Evolutionary conservation across 2,329 filamentous ascomycete genomes (phyloP), one percentile per base, ranked within the genome.

Genomic region (Ascochyta viciae-villosae): DNA sequence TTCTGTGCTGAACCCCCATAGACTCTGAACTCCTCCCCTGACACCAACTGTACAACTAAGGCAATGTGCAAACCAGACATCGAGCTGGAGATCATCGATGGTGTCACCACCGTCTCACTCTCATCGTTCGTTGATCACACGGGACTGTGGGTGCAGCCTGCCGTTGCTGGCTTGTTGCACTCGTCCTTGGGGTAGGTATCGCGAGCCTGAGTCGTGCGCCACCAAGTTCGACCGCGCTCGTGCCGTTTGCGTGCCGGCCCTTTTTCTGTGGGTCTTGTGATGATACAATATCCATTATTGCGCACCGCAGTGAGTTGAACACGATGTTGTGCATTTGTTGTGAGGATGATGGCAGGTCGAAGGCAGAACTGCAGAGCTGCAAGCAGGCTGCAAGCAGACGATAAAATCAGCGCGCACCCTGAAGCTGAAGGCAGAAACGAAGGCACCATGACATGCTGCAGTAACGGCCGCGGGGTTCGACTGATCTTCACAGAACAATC

Each of bases 161-260:
- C 41, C 41, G 35, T 41, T 40, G 19, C 12, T 44, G 19, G 23
- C 12, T 6, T 33, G 38, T 43, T n/a, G 22, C 43, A 43, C 9
- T 35, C 7, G 44, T 23, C 8, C 6, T 29, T 5, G 7, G 15
- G 41, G 52, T 31, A 55, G 35, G 52, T 55, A 13, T 55, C 35
- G 52, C 52, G 45, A 55, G 46, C 22, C n/a, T 42, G 52, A 50
- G 23, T 55, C 40, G 44, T 49, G 44, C 39, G 31, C 6, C 15
- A 44, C 16, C 31, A 29, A 16, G 37, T 39, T 39, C 44, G 44
- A 54, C 33, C 38, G 33, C 45, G 31, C 26, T 42, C 24, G 9
- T 42, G 39, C 44, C 34, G 33, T 49, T 33, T 12, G 22, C 35
- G 23, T 46, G 13, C 12, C 29, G 52, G 41, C 16, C 35, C 40